Conservation (phyloP, 768 basidiomycete species). For the Mrakia blollopis region DNA sequence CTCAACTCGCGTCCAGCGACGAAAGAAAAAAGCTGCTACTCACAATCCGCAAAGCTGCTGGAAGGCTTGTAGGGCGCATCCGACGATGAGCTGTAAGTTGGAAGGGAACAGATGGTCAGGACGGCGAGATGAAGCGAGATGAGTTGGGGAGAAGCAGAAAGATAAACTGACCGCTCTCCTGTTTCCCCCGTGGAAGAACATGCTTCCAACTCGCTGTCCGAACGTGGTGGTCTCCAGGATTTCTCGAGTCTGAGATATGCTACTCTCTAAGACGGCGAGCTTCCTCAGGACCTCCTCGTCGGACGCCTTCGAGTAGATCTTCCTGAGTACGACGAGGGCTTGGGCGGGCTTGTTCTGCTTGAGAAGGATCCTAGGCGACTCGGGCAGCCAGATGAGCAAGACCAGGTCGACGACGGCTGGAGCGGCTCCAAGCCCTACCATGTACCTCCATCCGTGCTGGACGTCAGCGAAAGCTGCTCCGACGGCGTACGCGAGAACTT, state of each 20-base stretch:
- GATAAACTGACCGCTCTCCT: too few species aligned
- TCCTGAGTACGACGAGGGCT: slow-evolving; percentile 51
- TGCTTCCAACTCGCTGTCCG: slow-evolving; percentile 53
- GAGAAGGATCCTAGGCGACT: slow-evolving; percentile 71
- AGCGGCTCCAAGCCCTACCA: slow-evolving; percentile 58
- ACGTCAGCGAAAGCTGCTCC: slow-evolving; percentile 47
- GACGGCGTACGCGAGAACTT: slow-evolving; percentile 36
- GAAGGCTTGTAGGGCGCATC: slow-evolving; percentile 73
- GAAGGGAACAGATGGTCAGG: too few species aligned
- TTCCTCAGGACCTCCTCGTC: slow-evolving; percentile 64
- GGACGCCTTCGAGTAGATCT: slow-evolving; percentile 63
- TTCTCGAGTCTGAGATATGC: slow-evolving; percentile 60
- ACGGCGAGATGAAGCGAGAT: too few species aligned
- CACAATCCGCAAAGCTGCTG: slow-evolving; percentile 67
- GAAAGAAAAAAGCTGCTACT: background rate
- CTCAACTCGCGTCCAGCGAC: background rate
- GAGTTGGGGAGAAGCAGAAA: too few species aligned
- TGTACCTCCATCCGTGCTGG: slow-evolving; percentile 65
- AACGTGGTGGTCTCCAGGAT: slow-evolving; percentile 59
- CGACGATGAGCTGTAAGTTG: slow-evolving; percentile 59
- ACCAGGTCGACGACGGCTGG: slow-evolving; percentile 62
- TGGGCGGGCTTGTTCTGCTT: slow-evolving; percentile 52
- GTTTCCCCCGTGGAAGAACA: slow-evolving; percentile 57
- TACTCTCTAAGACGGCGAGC: slow-evolving; percentile 57
- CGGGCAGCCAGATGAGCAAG: slow-evolving; percentile 63